Evolutionary conservation across 2,329 filamentous ascomycete species (phyloP), one percentile per base, ranked within the genome.

Genomic region (Plenodomus lindquistii): DNA sequence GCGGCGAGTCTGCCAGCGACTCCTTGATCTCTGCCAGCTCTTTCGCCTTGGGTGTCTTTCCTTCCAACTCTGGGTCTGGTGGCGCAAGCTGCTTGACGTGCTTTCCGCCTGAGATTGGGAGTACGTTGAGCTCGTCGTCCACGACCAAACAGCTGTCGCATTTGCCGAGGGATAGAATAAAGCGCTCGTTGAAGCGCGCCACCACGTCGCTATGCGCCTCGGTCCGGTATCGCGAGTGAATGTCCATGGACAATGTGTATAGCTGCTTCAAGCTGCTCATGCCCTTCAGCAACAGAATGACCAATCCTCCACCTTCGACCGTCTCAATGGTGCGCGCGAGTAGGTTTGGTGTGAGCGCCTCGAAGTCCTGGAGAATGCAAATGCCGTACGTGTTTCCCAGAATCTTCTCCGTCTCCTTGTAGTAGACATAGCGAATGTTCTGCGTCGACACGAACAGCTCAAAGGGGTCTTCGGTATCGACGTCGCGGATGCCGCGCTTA

Each of bases 391-490:
- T 99, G 73, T 97, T 96, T 71, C 94, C 94, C 47, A 97, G 76
- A 68, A 99, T 97, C 80, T 97, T 97, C 67, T 99, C 94, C 21
- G 94, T 97, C 78, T 99, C 94, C 77, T 99, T 99, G 80, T 99
- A 99, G 81, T 96, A 99, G 48, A 94, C 91, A 82, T 99, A 99
- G 73, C 94, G 89, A 71, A 99, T 96, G 74, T 97, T 91, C 77
- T 97, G 89, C 48, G 96, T 85, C 49, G 91, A 94, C 63, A 97
- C 88, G 76, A 97, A 99, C 45, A 97, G 84, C 76, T 99, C 94
- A 78, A 99, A 99, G 0, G 94, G 89, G 70, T 99, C 94, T 70
- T 96, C 91, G 45, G 85, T 83, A 73, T 99, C 96, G 54, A 89
- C 85, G 74, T 99, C 94, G 67, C 95, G 85, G 59, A 92, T 91